phyloP scores from a whole-genome alignment of 1,284 basidiomycete species.

The Rhodotorula glutinis region DNA sequence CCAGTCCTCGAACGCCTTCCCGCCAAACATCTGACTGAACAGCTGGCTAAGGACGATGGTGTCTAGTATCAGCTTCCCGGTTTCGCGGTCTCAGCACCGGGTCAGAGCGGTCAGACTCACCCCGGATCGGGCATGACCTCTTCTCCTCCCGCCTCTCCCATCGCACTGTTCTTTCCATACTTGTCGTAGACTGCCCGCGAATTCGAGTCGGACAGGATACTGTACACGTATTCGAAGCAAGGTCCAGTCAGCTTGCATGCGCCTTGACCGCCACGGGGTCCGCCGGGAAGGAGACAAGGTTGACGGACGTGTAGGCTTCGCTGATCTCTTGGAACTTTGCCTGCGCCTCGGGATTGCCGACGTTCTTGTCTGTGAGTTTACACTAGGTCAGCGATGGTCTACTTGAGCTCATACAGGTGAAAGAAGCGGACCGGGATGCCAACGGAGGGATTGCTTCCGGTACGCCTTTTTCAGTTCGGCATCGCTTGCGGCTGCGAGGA shows the following conservation, averaged over 20 bases:
- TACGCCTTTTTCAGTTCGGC: conserved; percentile 67
- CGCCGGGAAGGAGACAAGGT: neutral
- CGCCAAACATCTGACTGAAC: conserved; percentile 41
- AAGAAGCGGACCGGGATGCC: conserved; percentile 50
- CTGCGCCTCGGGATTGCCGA: conserved; percentile 44
- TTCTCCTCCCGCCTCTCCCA: conserved; percentile 38
- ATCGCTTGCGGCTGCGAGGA: conserved; percentile 23
- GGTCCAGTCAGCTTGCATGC: no score
- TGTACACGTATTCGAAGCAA: conserved; percentile 17
- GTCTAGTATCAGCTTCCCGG: neutral
- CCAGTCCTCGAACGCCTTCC: conserved; percentile 41
- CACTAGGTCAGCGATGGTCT: neutral
- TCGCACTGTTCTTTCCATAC: conserved; percentile 53
- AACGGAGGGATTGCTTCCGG: conserved; percentile 90
- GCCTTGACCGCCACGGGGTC: no score
- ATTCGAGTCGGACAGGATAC: conserved; percentile 58
- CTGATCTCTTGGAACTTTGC: conserved; percentile 88
- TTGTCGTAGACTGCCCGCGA: conserved; percentile 88
- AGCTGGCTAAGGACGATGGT: conserved; percentile 2
- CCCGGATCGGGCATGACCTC: conserved; percentile 42
- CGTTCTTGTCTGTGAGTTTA: conserved; percentile 68
- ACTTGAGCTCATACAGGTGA: neutral
- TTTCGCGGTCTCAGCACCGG: neutral
- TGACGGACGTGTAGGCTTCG: conserved; percentile 50
- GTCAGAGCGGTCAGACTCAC: conserved; percentile 1